Base-by-base conservation (phyloP, 2,329 filamentous ascomycete genomes). In the Trichoderma brevicompactum region DNA sequence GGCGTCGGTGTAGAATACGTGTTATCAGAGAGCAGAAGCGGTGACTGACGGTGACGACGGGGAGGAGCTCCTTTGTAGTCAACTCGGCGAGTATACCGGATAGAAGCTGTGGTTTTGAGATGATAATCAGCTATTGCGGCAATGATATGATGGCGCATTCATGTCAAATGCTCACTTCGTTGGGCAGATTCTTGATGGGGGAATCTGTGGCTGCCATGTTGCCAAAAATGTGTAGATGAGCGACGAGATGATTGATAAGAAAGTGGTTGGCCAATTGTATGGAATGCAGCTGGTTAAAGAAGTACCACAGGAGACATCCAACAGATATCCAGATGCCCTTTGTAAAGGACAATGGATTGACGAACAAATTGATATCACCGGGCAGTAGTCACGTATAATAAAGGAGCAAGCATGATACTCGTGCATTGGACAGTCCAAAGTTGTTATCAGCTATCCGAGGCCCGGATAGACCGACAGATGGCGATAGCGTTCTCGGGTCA, bases 21-120 rank as follows among this genome's bases (percentile, higher is more conserved):
- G 88, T 77, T 65, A 90, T 82, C 46, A 91, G 73, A 46, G 81
- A 84, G 74, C 89, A 83, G 71, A 92, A 85, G 44, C 85, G 87
- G 36, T 82, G 86, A 62, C 84, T 90, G 63, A 89, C 81, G 52
- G 81, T 72, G 48, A 86, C 82, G 64, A 90, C 72, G 13, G 81
- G 80, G 34, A 92, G 80, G 55, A 89, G 80, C n/a, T 79, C 73
- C 61, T 76, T 76, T 6, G 84, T 84, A 5, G 79, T 71, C 60
- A 88, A 80, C 8, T 74, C 72, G 3, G 79, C 78, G 19, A 88
- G 75, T 53, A 84, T 78, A 38, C 81, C 77, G 59, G 83, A 79
- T 43, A 87, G 77, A 65, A 87, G 78, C 84, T 87, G 59, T 52
- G 10, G 10, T 10, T n/a, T 28, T 46, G 23, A 44, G 6, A 17